A percentile compares a stretch with the other conserved stretches of the same genome.
These are phyloP conservation scores for Rhizopogon vesiculosus DNA, from an alignment of 768 basidiomycete genomes.

Conservation along the genomic window DNA sequence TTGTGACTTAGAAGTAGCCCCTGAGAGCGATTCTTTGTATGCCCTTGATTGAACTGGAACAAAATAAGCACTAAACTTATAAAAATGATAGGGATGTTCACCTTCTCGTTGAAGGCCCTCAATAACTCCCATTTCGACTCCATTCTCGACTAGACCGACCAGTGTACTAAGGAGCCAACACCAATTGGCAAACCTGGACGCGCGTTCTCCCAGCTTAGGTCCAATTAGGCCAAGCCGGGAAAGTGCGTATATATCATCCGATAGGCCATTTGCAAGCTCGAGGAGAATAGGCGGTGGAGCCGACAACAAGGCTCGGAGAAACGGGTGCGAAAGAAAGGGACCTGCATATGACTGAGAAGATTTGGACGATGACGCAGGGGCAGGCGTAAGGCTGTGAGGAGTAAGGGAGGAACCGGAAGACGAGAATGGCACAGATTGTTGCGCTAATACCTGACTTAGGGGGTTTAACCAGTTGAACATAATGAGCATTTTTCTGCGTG, in stretches of 20 bases:
- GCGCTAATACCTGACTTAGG: constrained; percentile 63
- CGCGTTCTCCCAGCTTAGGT: constrained; percentile 58
- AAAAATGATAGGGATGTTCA: constrained; percentile 14
- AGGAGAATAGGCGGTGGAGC: constrained; percentile 80
- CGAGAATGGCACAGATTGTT: constrained; percentile 63
- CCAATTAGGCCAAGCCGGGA: constrained; percentile 67
- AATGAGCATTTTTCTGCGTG: constrained; percentile 66
- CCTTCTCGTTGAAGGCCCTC: constrained; percentile 60
- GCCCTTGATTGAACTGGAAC: constrained; percentile 63
- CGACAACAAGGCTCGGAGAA: constrained; percentile 71
- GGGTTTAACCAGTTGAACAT: constrained; percentile 85
- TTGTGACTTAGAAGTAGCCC: constrained; percentile 65
- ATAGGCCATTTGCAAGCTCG: constrained; percentile 66
- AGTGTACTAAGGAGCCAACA: constrained; percentile 82
- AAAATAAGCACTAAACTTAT: neutral
- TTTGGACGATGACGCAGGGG: constrained; percentile 3
- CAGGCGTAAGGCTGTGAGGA: constrained; percentile 17
- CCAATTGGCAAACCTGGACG: constrained; percentile 76
- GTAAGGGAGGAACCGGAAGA: constrained; percentile 23
- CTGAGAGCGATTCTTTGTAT: constrained; percentile 69
- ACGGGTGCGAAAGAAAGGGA: constrained; percentile 43
- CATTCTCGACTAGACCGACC: constrained; percentile 79
- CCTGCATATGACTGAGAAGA: constrained; percentile 7
- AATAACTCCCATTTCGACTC: constrained; percentile 72
- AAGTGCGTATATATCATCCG: constrained; percentile 80